Conservation (phyloP, 2,329 filamentous ascomycete genomes). For the Dactylellina sp. region DNA sequence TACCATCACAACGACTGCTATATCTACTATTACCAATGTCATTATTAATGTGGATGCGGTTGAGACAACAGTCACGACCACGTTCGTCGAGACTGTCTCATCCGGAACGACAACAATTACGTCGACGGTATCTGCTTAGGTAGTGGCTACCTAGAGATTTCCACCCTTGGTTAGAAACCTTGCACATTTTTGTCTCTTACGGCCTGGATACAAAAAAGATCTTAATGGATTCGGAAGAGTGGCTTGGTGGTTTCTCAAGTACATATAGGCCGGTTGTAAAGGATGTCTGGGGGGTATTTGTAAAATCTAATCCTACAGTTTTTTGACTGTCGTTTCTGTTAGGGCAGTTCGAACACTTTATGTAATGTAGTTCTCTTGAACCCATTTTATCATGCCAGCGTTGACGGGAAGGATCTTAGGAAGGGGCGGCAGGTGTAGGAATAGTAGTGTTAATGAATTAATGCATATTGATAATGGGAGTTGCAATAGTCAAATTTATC, state of each 20-base stretch:
- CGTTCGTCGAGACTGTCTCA: not conserved
- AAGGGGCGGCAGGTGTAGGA: not conserved
- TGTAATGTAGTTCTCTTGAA: not conserved
- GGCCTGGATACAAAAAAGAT: not conserved
- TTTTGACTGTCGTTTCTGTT: not conserved
- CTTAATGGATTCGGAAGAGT: not conserved
- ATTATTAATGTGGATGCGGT: not conserved
- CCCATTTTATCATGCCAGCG: not conserved
- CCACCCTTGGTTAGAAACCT: not conserved
- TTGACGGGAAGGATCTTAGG: not conserved
- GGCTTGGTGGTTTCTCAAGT: not conserved
- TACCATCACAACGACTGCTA: not conserved
- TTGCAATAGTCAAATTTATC: not conserved
- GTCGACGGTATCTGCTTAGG: not conserved
- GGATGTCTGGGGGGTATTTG: too few relatives aligned
- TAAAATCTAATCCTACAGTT: not conserved
- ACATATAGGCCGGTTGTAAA: not conserved
- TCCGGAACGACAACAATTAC: constrained; percentile 2
- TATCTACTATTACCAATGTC: not conserved
- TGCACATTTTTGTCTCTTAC: not conserved
- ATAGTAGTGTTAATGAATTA: constrained; percentile 18
- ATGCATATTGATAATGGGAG: constrained; percentile 4
- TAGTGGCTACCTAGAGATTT: not conserved
- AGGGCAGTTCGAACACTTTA: not conserved
- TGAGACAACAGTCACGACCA: not conserved